These are phyloP conservation scores for Galerina sulciceps DNA, from an alignment of 768 basidiomycete genomes.

Conservation along the genomic window DNA sequence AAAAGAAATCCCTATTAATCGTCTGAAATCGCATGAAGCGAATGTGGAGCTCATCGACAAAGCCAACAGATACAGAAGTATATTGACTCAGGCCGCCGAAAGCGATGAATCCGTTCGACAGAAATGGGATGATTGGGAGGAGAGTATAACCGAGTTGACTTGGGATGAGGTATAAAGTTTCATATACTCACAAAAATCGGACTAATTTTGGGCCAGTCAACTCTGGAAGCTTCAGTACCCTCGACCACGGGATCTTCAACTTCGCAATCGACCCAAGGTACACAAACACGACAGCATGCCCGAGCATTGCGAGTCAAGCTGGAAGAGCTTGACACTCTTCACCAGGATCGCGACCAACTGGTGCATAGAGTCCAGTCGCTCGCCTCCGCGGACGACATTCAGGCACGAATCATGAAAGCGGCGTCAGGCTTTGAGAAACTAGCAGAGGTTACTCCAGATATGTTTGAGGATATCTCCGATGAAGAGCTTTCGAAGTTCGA, in stretches of 20 bases:
- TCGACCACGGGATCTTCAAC: constrained; percentile 53
- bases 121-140: constrained; percentile 92
- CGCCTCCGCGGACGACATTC: constrained; percentile 74
- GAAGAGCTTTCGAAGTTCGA: constrained; percentile 84
- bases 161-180: constrained; percentile 60
- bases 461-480: constrained; percentile 87
- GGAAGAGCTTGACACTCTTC: constrained; percentile 80
- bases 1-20: constrained; percentile 47
- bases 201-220: constrained; percentile 44
- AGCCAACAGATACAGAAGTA: constrained; percentile 70
- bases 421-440: constrained; percentile 70
- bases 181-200: background rate
- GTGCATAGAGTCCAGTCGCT: constrained; percentile 67
- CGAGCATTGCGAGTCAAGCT: constrained; percentile 73
- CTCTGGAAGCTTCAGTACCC: constrained; percentile 70
- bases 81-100: constrained; percentile 70
- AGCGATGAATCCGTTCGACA: constrained; percentile 78
- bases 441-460: constrained; percentile 75
- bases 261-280: constrained; percentile 39
- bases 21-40: constrained; percentile 78
- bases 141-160: constrained; percentile 69
- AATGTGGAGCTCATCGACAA: constrained; percentile 76
- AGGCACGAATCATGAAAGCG: constrained; percentile 64
- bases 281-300: constrained; percentile 63
- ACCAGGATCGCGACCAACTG: constrained; percentile 60